These are phyloP conservation scores for Nannochloropsis oceanica DNA, from an alignment of 108 stramenopile genomes.

Conservation along the genomic window DNA sequence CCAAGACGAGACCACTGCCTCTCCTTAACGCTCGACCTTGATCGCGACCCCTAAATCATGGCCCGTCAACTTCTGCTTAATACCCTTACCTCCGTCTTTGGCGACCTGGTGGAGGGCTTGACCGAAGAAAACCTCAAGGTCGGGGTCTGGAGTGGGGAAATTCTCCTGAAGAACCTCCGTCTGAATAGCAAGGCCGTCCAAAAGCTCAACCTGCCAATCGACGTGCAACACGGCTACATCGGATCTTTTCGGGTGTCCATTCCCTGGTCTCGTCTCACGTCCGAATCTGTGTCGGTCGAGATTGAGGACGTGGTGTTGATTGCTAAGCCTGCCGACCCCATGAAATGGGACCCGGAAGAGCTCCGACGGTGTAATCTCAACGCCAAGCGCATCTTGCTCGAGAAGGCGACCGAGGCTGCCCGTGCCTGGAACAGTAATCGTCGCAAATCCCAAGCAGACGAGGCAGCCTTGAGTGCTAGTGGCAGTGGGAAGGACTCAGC, in stretches of 20 bases:
- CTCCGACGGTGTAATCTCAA: slow-evolving; percentile 1
- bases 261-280: slow-evolving; percentile 20
- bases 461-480: neutral
- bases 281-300: slow-evolving; percentile 22
- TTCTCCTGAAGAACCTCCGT: slow-evolving; percentile 23
- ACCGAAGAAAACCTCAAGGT: slow-evolving; percentile 35
- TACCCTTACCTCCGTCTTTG: slow-evolving; percentile 25
- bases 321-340: slow-evolving; percentile 12
- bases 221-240: slow-evolving; percentile 9
- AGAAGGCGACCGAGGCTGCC: neutral
- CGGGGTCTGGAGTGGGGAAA: slow-evolving; percentile 38
- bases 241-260: slow-evolving; percentile 12
- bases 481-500: slow-evolving; percentile 1
- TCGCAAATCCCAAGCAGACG: neutral
- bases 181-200: slow-evolving; percentile 25
- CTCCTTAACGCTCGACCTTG: too few relatives aligned
- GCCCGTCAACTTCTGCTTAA: slow-evolving; percentile 28
- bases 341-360: slow-evolving; percentile 24
- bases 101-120: slow-evolving; percentile 31
- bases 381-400: slow-evolving; percentile 11
- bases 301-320: slow-evolving; percentile 22
- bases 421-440: neutral
- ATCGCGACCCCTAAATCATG: neutral
- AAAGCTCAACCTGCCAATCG: slow-evolving; percentile 29
- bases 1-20: too few relatives aligned